Percentiles rank a stretch among this genome's conserved stretches.
Conservation (phyloP, 768 basidiomycete genomes). For the Thelephora ganbajun region DNA sequence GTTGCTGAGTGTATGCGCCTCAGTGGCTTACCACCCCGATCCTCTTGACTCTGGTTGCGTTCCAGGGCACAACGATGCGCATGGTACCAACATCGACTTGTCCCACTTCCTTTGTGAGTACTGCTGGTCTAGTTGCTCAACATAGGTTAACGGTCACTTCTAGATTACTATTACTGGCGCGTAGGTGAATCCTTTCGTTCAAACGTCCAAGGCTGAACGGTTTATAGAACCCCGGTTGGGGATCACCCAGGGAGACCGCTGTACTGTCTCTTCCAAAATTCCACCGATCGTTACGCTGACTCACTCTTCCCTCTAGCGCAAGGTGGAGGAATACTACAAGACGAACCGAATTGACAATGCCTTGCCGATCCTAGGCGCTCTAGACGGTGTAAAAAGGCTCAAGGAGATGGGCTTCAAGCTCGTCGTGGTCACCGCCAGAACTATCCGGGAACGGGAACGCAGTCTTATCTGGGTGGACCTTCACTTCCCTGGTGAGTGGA, state of each 20-base stretch:
- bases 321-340: conserved; percentile 46
- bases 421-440: conserved; percentile 66
- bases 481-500: conserved; percentile 43
- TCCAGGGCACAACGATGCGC: conserved; percentile 53
- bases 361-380: conserved; percentile 44
- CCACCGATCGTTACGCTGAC: not conserved
- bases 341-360: conserved; percentile 32
- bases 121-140: not conserved
- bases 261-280: not conserved
- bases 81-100: conserved; percentile 41
- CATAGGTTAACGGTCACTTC: conserved; percentile 1
- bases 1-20: conserved; percentile 39
- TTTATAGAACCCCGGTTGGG: conserved; percentile 42
- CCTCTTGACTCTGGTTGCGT: not conserved
- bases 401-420: conserved; percentile 52
- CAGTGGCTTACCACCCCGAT: conserved; percentile 1
- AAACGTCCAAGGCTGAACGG: not conserved
- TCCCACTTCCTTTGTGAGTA: conserved; percentile 48
- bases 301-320: conserved; percentile 19
- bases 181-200: conserved; percentile 18
- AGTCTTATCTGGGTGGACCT: conserved; percentile 56
- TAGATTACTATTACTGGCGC: conserved; percentile 70
- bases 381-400: conserved; percentile 40
- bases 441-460: conserved; percentile 34
- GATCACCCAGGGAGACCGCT: conserved; percentile 36